Conservation (phyloP, 345 rosid species). For the Melaleuca alternifolia region DNA sequence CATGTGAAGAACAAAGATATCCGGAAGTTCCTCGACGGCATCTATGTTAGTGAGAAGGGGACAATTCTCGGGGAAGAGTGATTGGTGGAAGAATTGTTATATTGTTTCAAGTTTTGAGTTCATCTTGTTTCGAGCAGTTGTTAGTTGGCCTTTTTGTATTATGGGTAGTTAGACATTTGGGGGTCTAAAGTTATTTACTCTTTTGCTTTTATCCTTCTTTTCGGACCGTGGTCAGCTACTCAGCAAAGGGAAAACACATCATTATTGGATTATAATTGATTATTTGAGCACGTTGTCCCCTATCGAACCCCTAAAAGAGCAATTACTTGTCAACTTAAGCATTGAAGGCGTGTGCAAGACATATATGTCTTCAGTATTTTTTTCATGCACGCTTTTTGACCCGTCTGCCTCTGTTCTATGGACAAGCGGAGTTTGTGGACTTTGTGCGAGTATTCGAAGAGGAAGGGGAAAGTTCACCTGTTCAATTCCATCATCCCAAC, state of each 20-base stretch:
- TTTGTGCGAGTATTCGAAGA: not conserved
- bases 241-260: not conserved
- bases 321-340: not conserved
- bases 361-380: not conserved
- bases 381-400: not conserved
- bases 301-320: not conserved
- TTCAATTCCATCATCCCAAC: no score
- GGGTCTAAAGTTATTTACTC: not conserved
- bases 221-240: not conserved
- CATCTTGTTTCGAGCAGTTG: not conserved
- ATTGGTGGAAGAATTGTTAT: not conserved
- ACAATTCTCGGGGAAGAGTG: conserved; percentile 20
- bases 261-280: not conserved
- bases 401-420: not conserved
- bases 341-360: not conserved
- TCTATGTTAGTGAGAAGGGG: conserved; percentile 55
- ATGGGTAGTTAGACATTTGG: not conserved
- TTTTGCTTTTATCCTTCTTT: not conserved
- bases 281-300: not conserved
- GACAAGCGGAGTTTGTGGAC: not conserved
- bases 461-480: not conserved
- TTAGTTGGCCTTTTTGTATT: not conserved
- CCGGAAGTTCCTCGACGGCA: conserved; percentile 59
- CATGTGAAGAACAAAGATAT: conserved; percentile 61
- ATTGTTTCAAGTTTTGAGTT: not conserved